Base-by-base conservation (phyloP, 176 grass and related monocot genomes). In the Pontederia paniculata region DNA sequence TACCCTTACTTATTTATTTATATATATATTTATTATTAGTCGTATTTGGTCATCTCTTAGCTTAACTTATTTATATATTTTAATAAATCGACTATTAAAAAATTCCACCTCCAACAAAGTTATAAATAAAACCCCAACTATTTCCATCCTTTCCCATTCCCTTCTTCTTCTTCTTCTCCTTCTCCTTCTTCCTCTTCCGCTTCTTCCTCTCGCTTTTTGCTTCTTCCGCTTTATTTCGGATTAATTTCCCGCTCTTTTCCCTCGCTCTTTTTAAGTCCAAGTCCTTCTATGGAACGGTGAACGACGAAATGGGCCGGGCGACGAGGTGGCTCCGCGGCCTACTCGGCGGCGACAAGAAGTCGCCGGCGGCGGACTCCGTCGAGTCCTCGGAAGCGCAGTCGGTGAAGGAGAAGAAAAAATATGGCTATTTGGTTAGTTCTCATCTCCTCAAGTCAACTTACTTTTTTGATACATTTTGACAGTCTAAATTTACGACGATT, bases 341-440 rank as follows among this genome's bases (percentile, higher is more conserved):
- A 41, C 72, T 91, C 50, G 78, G 84, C 59, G 61, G 77, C 69
- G 91, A 71, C 78, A 91, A 84, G 28, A 37, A 37, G 28, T 37
- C 28, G 28, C 28, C 28, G 28, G 28, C 28, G 74, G 18, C 44
- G 9, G 44, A 58, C 48, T 9, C 62, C 19, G 63, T 13, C 20
- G 57, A 58, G 58, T 69, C 59, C 16, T 11, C 22, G 5, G 84
- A 75, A 8, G 45, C 52, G 19, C 81, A 54, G 42, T 57, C 45
- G 2, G 70, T 6, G 45, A 75, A 70, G 49, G 82, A 83, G 63
- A 90, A 79, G 74, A 81, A 70, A 54, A 61, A 65, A 17, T 83
- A 74, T 31, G 83, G 83, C 13, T 98, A 91, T 64, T 66, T 98
- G 87, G 93, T 98, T 14, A 77, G 77, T 37, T 64, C 7, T 76